Evolutionary conservation across 1,139 yeast genomes (phyloP).

Genomic region (Nakaseomyces bracarensis): DNA sequence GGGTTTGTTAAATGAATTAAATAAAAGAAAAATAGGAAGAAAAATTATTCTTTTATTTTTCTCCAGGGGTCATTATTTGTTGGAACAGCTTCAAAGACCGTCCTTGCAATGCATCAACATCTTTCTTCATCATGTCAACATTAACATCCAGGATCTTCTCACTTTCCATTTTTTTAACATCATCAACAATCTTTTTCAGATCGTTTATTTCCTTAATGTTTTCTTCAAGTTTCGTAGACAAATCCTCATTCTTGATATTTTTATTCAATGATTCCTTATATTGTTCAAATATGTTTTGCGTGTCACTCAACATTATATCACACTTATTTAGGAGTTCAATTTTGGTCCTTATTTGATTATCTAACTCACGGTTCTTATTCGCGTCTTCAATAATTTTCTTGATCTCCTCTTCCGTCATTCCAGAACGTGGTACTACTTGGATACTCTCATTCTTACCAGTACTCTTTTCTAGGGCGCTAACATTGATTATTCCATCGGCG

Average conservation of each 20-base stretch:
- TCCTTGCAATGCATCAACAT: constrained; percentile 45
- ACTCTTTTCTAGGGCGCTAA: constrained; percentile 59
- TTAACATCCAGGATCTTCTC: constrained; percentile 17
- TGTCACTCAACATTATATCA: constrained; percentile 48
- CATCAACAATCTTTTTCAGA: constrained; percentile 39
- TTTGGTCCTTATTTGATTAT: constrained; percentile 31
- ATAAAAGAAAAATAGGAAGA: not conserved
- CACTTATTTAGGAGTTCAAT: constrained; percentile 38
- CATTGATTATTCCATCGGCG: constrained; percentile 76
- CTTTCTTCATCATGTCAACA: constrained; percentile 34
- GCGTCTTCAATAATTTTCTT: constrained; percentile 47
- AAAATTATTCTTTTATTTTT: constrained; percentile 13
- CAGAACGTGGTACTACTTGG: constrained; percentile 63
- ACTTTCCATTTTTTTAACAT: constrained; percentile 14
- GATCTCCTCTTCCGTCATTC: constrained; percentile 58
- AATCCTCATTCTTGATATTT: constrained; percentile 33
- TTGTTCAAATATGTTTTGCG: constrained; percentile 43
- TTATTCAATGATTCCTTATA: constrained; percentile 37
- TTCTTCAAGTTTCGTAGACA: constrained; percentile 24
- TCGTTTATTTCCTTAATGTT: constrained; percentile 31
- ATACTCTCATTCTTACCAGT: constrained; percentile 50
- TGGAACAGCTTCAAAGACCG: constrained; percentile 45
- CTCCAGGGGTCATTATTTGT: constrained; percentile 41
- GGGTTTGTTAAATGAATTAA: not conserved
- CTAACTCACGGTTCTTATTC: constrained; percentile 25